phyloP scores from a whole-genome alignment of 2,329 filamentous ascomycete genomes.

The Apiospora pterosperma region DNA sequence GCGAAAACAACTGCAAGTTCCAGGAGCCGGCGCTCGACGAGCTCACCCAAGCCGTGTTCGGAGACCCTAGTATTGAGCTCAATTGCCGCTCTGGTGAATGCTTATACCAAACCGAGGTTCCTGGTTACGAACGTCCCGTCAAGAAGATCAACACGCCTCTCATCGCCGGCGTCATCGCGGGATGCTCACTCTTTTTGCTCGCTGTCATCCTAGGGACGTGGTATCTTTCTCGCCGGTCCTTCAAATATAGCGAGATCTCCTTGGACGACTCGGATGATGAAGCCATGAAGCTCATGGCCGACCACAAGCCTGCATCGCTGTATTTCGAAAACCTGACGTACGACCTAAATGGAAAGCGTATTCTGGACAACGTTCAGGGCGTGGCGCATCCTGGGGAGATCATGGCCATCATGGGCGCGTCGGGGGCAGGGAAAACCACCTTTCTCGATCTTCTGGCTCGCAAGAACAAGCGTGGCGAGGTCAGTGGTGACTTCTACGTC shows the following conservation, averaged over 20 bases:
- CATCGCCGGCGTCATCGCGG: conserved; percentile 90
- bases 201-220: conserved; percentile 78
- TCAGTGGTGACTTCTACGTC: conserved; percentile 80
- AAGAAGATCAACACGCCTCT: conserved; percentile 96
- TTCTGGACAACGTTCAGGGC: conserved; percentile 76
- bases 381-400: conserved; percentile 93
- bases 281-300: conserved; percentile 77
- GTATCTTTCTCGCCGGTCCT: conserved; percentile 78
- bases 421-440: conserved; percentile 94
- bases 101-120: conserved; percentile 86
- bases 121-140: conserved; percentile 82
- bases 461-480: conserved; percentile 88
- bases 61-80: conserved; percentile 83
- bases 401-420: conserved; percentile 96
- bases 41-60: conserved; percentile 83
- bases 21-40: conserved; percentile 90
- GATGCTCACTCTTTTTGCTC: conserved; percentile 82
- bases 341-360: conserved; percentile 80
- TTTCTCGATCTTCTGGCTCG: conserved; percentile 94
- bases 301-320: conserved; percentile 86
- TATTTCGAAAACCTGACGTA: conserved; percentile 90
- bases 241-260: conserved; percentile 69
- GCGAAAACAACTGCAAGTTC: conserved; percentile 69
- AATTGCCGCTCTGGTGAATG: conserved; percentile 86
- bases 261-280: conserved; percentile 91